Percentiles rank a stretch among this genome's conserved stretches.
Evolutionary conservation across 2,329 filamentous ascomycete species (phyloP).

Genomic region (Xylariaceae sp.): DNA sequence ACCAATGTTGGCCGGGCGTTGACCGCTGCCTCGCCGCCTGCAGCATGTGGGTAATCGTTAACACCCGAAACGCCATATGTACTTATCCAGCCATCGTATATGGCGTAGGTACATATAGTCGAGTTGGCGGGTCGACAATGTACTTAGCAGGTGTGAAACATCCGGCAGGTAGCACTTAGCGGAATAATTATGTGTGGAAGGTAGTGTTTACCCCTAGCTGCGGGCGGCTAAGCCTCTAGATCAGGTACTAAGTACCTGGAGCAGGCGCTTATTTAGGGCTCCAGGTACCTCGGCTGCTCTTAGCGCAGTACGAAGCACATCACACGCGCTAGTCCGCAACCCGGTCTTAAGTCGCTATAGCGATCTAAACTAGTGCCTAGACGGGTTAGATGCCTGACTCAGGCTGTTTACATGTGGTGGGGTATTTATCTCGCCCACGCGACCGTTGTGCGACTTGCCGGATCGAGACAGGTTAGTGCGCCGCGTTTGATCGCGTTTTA

Average conservation of each 20-base stretch:
- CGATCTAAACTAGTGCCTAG: not conserved
- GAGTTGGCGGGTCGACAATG: not conserved
- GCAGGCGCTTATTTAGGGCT: not conserved
- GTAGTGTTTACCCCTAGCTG: not conserved
- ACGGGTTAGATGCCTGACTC: not conserved
- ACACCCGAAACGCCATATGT: not conserved
- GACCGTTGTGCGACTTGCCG: not conserved
- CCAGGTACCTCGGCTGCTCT: not conserved
- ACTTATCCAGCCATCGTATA: not conserved
- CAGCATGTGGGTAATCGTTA: not conserved
- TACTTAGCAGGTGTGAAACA: not conserved
- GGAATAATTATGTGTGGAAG: not conserved
- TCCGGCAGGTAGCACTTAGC: not conserved
- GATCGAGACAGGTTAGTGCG: not conserved
- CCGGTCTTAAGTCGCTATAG: too few species aligned
- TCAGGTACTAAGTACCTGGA: not conserved
- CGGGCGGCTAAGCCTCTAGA: not conserved
- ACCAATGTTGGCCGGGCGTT: not conserved
- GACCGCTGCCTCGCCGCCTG: not conserved
- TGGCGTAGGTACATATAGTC: not conserved
- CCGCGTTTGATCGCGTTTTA: slow-evolving; percentile 14
- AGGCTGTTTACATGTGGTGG: not conserved
- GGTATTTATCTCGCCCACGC: not conserved
- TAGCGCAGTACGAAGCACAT: not conserved
- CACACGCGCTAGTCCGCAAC: not conserved